Percentiles rank a stretch among this genome's conserved stretches.
These are phyloP conservation scores for Xylaria venustula DNA, from an alignment of 495 filamentous ascomycete genomes.

Conservation along the genomic window DNA sequence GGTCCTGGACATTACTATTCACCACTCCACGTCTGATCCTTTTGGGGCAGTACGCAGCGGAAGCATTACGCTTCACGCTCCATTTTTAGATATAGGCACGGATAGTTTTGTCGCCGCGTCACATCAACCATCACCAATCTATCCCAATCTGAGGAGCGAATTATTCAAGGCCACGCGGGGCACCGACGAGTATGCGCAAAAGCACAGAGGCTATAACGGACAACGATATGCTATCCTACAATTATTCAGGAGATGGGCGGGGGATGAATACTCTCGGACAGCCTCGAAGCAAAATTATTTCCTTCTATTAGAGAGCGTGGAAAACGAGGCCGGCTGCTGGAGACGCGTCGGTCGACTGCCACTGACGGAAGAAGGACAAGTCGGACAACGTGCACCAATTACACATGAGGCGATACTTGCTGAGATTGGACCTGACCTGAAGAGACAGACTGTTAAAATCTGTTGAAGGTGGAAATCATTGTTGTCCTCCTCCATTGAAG, in stretches of 20 bases:
- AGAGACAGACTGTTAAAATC: no score
- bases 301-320: conserved; percentile 8
- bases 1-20: conserved; percentile 16
- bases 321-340: conserved; percentile 1
- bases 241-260: conserved; percentile 13
- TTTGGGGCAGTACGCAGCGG: conserved; percentile 24
- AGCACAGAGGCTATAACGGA: conserved; percentile 15
- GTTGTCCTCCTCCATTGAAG: no score
- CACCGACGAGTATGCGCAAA: conserved; percentile 16
- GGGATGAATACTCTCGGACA: not conserved
- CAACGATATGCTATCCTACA: conserved; percentile 23
- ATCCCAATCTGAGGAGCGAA: not conserved
- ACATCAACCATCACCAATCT: not conserved
- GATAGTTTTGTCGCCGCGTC: conserved; percentile 12
- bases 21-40: conserved; percentile 15
- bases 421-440: no score
- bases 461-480: no score
- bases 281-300: conserved; percentile 2
- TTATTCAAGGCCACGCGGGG: not conserved
- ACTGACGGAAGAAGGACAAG: not conserved
- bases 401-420: no score
- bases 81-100: conserved; percentile 15
- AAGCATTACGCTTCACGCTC: conserved; percentile 16
- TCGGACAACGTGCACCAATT: not conserved
- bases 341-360: conserved; percentile 8